Evolutionary conservation across 2,329 filamentous ascomycete genomes (phyloP).

Genomic region (Colletotrichum karsti): DNA sequence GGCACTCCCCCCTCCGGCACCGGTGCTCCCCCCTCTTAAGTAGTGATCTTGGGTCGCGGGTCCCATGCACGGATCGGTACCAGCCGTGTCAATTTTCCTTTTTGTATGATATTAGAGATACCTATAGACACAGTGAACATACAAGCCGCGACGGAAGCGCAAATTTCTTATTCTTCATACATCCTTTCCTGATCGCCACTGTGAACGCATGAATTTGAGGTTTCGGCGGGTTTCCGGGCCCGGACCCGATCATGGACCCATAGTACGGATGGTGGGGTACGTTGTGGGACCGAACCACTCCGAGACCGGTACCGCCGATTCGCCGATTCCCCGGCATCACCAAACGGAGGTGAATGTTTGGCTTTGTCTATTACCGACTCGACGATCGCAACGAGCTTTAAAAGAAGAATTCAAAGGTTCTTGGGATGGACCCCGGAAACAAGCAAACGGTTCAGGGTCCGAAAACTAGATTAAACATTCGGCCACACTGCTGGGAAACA

Average conservation of each 20-base stretch:
- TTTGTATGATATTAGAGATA: conserved; percentile 7
- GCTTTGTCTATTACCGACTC: too few relatives aligned
- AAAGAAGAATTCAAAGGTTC: too few relatives aligned
- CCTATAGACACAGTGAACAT: conserved; percentile 6
- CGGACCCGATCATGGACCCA: too few relatives aligned
- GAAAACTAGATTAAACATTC: too few relatives aligned
- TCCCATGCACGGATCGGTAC: not conserved
- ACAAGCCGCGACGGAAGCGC: not conserved
- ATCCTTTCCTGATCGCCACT: not conserved
- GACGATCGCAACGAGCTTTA: too few relatives aligned
- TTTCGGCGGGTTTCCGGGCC: not conserved
- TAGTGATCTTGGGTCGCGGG: not conserved
- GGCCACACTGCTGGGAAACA: too few relatives aligned
- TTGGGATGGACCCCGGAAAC: too few relatives aligned
- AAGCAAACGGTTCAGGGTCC: too few relatives aligned
- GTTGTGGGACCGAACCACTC: too few relatives aligned
- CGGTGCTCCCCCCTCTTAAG: conserved; percentile 4
- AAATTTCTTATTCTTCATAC: not conserved
- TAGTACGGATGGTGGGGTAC: not conserved
- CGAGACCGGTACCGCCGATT: too few relatives aligned
- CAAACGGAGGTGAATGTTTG: too few relatives aligned
- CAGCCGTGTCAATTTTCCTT: not conserved
- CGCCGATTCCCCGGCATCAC: too few relatives aligned
- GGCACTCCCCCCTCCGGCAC: conserved; percentile 8
- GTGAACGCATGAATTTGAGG: not conserved